Conservation (phyloP, 352 stramenopile genomes). For the Chrysophaeum taylorii region DNA sequence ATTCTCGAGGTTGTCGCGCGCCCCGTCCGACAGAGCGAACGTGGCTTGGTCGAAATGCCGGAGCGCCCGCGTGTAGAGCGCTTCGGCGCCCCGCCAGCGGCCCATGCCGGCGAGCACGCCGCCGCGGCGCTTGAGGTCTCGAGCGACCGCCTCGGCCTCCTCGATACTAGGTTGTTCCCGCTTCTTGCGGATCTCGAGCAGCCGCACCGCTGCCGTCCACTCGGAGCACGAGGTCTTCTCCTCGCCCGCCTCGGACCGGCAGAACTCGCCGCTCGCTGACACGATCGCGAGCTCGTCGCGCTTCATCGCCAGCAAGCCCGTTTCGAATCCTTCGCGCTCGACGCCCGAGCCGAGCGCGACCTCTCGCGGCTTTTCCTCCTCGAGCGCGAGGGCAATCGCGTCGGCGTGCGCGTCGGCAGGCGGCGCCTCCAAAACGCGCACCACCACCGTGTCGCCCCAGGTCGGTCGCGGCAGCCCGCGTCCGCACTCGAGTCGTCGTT, state of each 20-base stretch:
- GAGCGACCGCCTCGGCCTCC: neutral
- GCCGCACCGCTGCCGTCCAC: neutral
- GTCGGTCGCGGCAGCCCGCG: neutral
- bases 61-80: slow-evolving; percentile 2
- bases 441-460: neutral
- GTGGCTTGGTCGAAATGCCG: neutral
- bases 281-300: neutral
- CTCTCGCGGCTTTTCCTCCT: neutral
- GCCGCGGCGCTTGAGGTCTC: neutral
- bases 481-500: neutral
- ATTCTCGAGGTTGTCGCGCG: neutral
- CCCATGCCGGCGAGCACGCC: neutral
- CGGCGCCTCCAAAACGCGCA: too few relatives aligned
- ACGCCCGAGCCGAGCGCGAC: neutral
- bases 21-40: neutral
- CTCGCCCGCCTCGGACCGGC: neutral
- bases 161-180: neutral
- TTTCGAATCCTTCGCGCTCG: slow-evolving; percentile 1
- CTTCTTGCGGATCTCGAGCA: neutral
- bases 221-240: too few relatives aligned
- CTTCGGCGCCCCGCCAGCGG: neutral
- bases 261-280: neutral
- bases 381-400: too few relatives aligned
- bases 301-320: neutral
- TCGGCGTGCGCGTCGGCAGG: too few relatives aligned